Conservation (phyloP, 2,329 filamentous ascomycete species). For the Aspergillus fijiensis region DNA sequence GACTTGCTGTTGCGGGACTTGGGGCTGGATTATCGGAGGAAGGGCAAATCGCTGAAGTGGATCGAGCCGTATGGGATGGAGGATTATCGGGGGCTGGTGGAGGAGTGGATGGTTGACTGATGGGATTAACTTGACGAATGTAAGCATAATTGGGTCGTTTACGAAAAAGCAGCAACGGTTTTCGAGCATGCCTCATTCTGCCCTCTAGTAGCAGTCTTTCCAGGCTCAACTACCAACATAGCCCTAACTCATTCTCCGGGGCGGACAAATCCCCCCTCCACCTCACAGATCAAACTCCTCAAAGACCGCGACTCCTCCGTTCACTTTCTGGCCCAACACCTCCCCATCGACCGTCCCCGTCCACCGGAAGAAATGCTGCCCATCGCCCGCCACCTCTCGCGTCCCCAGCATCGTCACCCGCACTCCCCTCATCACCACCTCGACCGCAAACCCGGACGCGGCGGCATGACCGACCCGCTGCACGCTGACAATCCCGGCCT, state of each 20-base stretch:
- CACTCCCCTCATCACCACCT: constrained; percentile 11
- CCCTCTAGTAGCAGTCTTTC: background rate
- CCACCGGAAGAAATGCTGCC: constrained; percentile 23
- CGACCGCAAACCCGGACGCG: constrained; percentile 16
- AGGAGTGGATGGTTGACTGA: constrained; percentile 36
- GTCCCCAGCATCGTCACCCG: constrained; percentile 15
- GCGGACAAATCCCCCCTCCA: background rate
- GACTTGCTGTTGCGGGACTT: constrained; percentile 68
- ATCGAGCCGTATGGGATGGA: constrained; percentile 39
- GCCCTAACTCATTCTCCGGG: no score
- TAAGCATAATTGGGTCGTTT: no score
- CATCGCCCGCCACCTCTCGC: constrained; percentile 15
- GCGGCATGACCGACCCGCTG: background rate
- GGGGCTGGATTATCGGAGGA: constrained; percentile 52
- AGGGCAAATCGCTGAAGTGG: constrained; percentile 32
- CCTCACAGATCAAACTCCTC: constrained; percentile 23
- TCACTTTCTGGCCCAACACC: background rate
- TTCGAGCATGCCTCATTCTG: no score
- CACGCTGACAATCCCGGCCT: constrained; percentile 14
- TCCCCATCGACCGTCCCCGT: constrained; percentile 20
- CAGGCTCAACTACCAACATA: no score
- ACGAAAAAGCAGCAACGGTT: no score
- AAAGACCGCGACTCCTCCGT: constrained; percentile 24
- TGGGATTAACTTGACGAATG: background rate
- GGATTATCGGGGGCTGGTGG: constrained; percentile 44